Percentiles rank a stretch among this genome's conserved stretches.
Conservation (phyloP, 2,329 filamentous ascomycete genomes). For the Calonectria henricotiae region DNA sequence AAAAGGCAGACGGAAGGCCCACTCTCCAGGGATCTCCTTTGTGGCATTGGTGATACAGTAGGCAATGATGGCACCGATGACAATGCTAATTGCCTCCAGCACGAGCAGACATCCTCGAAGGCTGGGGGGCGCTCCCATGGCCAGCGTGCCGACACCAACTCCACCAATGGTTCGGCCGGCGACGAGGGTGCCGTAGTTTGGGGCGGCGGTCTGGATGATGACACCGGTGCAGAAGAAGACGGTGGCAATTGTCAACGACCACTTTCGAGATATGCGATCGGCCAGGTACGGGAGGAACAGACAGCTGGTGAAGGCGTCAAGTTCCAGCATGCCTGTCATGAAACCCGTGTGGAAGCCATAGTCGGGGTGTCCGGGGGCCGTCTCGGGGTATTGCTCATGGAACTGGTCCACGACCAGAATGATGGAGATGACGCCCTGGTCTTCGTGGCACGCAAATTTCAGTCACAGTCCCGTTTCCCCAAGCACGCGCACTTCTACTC, state of each 20-base stretch:
- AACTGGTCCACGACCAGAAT: constrained; percentile 66
- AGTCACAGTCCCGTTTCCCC: neutral
- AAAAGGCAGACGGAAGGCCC: constrained; percentile 65
- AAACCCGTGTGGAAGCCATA: constrained; percentile 53
- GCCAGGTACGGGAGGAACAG: constrained; percentile 57
- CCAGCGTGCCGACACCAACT: constrained; percentile 53
- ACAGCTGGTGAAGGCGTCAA: constrained; percentile 60
- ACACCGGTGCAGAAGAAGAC: constrained; percentile 63
- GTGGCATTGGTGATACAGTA: constrained; percentile 72
- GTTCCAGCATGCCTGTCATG: constrained; percentile 63
- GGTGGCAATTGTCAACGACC: constrained; percentile 59
- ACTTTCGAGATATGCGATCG: constrained; percentile 63
- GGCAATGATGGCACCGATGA: constrained; percentile 68
- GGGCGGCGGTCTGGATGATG: constrained; percentile 57
- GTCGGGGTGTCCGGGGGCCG: constrained; percentile 39
- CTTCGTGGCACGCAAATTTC: constrained; percentile 37
- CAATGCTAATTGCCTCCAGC: constrained; percentile 68
- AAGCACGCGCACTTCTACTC: neutral
- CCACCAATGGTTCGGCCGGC: constrained; percentile 53
- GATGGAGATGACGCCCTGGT: constrained; percentile 59
- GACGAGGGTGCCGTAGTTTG: constrained; percentile 51
- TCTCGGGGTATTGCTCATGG: constrained; percentile 57
- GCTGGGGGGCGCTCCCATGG: constrained; percentile 56
- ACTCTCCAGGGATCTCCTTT: constrained; percentile 59
- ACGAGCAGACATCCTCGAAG: constrained; percentile 62